Evolutionary conservation across 2,329 filamentous ascomycete genomes (phyloP).

Genomic region (Cercospora zeae-maydis): DNA sequence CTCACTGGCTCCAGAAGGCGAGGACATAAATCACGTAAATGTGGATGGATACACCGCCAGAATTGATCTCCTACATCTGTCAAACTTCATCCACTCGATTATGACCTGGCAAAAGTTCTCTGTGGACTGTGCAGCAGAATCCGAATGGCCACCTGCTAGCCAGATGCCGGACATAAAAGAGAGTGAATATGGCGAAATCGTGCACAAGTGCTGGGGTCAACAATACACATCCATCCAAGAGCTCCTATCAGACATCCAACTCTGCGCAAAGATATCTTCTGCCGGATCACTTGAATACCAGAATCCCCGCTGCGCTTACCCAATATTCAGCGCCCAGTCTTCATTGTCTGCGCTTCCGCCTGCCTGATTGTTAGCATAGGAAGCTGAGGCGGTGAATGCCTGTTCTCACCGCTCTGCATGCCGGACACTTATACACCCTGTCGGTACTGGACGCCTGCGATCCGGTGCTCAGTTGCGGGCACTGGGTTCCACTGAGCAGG

Average conservation of each 20-base stretch:
- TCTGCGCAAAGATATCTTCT: conserved; percentile 12
- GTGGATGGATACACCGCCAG: conserved; percentile 14
- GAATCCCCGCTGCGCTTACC: conserved; percentile 2
- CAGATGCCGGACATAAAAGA: conserved; percentile 13
- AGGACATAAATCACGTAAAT: conserved; percentile 13
- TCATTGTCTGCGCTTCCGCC: conserved; percentile 14
- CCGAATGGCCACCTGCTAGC: conserved; percentile 16
- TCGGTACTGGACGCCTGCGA: too few species aligned
- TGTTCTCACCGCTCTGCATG: too few species aligned
- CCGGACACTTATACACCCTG: too few species aligned
- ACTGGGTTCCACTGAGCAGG: too few species aligned
- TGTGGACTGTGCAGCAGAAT: conserved; percentile 10
- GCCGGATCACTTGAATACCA: too few species aligned
- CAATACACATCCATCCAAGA: conserved; percentile 16
- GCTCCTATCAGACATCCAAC: conserved; percentile 9
- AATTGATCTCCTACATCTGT: conserved; percentile 18
- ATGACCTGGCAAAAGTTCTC: conserved; percentile 17
- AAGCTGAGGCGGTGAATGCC: too few species aligned
- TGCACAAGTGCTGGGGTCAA: conserved; percentile 16
- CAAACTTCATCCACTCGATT: conserved; percentile 18
- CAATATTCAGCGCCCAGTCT: conserved; percentile 13
- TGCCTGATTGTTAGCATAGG: too few species aligned
- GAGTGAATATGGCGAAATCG: conserved; percentile 10
- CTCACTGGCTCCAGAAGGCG: conserved; percentile 10
- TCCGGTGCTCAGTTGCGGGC: too few species aligned